phyloP scores from a whole-genome alignment of 2,329 filamentous ascomycete species.

The Phyllosticta paracitricarpa region DNA sequence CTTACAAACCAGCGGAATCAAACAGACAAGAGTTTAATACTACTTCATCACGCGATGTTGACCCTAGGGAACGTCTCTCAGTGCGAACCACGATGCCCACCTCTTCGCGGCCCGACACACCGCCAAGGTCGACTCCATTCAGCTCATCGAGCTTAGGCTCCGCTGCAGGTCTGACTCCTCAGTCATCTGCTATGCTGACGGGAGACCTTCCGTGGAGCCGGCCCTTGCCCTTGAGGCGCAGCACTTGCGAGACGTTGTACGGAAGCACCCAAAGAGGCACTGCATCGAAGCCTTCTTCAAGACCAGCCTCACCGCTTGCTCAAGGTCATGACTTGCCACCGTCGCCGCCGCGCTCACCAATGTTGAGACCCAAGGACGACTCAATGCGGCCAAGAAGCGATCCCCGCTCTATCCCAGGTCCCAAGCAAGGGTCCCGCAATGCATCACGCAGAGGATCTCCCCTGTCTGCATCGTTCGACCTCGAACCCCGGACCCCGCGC shows the following conservation, averaged over 20 bases:
- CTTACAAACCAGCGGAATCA: constrained; percentile 1
- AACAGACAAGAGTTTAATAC: neutral
- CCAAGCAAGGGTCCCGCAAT: constrained; percentile 12
- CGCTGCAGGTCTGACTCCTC: neutral
- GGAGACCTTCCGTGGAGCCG: constrained; percentile 6
- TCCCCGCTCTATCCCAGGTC: constrained; percentile 12
- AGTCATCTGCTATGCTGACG: neutral
- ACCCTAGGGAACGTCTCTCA: neutral
- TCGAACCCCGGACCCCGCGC: neutral
- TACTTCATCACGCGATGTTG: neutral
- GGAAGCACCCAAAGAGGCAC: constrained; percentile 1
- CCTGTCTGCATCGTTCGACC: neutral
- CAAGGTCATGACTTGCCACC: constrained; percentile 7
- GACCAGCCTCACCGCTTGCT: constrained; percentile 21
- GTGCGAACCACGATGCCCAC: neutral
- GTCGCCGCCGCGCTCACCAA: constrained; percentile 22
- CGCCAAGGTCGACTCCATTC: neutral
- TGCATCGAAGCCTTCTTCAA: constrained; percentile 3
- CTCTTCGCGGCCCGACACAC: neutral
- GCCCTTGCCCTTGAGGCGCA: neutral
- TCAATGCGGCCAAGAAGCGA: constrained; percentile 16
- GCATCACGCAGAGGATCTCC: constrained; percentile 5
- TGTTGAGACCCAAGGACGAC: constrained; percentile 17
- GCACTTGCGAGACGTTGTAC: constrained; percentile 8
- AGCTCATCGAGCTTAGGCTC: neutral